Evolutionary conservation across 2,329 filamentous ascomycete genomes (phyloP).

Genomic region (Exophiala oligosperma): DNA sequence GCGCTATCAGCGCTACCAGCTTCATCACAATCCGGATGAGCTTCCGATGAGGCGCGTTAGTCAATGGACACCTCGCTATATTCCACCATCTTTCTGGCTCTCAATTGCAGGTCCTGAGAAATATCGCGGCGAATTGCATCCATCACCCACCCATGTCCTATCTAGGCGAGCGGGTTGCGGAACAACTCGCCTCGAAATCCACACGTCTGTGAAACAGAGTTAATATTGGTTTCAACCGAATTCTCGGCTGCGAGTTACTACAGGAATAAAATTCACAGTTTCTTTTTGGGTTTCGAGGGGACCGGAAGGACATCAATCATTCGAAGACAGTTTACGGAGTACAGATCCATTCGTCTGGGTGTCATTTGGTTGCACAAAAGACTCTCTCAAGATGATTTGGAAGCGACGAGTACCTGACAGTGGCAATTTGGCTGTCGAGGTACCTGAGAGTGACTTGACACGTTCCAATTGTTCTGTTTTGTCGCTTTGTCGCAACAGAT

Average conservation of each 20-base stretch:
- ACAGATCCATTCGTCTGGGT: no score
- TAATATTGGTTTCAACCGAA: constrained; percentile 10
- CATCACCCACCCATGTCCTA: no score
- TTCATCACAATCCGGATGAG: no score
- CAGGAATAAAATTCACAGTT: no score
- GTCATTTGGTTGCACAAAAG: no score
- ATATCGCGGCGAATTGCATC: not conserved
- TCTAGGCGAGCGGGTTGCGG: not conserved
- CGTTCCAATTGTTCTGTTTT: not conserved
- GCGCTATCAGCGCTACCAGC: no score
- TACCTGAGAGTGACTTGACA: not conserved
- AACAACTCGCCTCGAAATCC: not conserved
- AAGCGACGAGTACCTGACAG: constrained; percentile 12
- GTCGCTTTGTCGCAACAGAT: not conserved
- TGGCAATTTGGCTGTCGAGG: constrained; percentile 9
- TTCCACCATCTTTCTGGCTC: not conserved
- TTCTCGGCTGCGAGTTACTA: no score
- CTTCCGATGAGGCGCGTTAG: no score
- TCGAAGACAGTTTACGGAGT: no score
- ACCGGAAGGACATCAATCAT: no score
- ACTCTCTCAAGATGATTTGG: constrained; percentile 3
- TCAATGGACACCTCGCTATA: no score
- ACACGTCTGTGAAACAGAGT: constrained; percentile 15
- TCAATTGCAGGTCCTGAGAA: not conserved
- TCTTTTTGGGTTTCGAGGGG: constrained; percentile 3